Conservation (phyloP, 208 protist genomes). For the Giardia muris region DNA sequence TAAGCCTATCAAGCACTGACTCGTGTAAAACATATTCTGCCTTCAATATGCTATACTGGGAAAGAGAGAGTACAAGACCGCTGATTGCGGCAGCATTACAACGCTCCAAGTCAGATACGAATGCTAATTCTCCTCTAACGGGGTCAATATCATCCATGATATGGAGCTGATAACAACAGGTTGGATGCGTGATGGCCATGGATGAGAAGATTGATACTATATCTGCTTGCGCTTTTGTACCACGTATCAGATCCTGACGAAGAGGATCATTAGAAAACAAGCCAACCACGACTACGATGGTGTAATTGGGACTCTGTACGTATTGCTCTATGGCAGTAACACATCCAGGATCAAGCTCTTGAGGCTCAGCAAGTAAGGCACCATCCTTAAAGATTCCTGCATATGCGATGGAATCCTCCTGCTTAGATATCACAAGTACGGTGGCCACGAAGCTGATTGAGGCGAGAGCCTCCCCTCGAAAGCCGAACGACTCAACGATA, state of each 20-base stretch:
- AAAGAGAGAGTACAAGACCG: too few species aligned
- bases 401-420: not conserved
- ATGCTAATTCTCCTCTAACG: not conserved
- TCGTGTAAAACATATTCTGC: too few species aligned
- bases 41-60: too few species aligned
- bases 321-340: not conserved
- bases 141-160: not conserved
- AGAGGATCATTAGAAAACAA: not conserved
- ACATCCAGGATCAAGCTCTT: not conserved
- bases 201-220: not conserved
- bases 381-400: not conserved
- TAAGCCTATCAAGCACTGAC: too few species aligned
- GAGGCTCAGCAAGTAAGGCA: not conserved
- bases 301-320: not conserved
- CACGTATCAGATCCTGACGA: not conserved
- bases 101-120: too few species aligned
- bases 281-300: not conserved
- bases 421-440: not conserved
- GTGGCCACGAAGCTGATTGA: not conserved
- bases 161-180: not conserved
- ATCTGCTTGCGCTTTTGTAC: not conserved
- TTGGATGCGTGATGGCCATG: not conserved
- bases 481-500: slow-evolving; percentile 6
- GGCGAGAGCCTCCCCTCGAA: slow-evolving; percentile 23
- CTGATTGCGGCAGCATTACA: too few species aligned